Conservation (phyloP, 257 asterid species). For the Jaltomata sinuosa region DNA sequence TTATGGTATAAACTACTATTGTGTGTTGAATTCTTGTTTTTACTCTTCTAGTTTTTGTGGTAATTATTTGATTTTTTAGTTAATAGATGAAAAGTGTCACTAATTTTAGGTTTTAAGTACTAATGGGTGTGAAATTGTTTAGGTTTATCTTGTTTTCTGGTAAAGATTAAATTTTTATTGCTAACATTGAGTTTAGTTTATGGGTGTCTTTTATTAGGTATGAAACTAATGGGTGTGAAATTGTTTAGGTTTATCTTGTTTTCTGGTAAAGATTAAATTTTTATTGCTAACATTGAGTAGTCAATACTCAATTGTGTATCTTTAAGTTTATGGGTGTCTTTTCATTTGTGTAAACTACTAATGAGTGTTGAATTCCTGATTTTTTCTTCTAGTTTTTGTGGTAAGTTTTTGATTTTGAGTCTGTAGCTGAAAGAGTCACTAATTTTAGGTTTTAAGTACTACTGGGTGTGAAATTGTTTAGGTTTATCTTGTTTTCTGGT, state of each 20-base stretch:
- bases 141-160: neutral
- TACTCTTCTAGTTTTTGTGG: neutral
- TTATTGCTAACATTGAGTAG: neutral
- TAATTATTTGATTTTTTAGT: neutral
- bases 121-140: neutral
- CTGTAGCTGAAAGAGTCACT: neutral
- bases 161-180: constrained; percentile 3
- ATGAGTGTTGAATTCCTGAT: neutral
- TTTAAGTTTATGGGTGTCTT: neutral
- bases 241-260: neutral
- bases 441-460: neutral
- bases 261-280: neutral
- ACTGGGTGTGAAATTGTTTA: neutral
- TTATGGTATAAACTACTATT: too few species aligned
- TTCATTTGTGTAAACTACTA: too few species aligned
- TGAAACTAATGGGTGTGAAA: neutral
- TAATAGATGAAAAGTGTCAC: neutral
- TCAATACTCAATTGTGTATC: neutral
- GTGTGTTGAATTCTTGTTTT: neutral
- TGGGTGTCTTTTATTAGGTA: too few species aligned
- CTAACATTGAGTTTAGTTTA: neutral
- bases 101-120: neutral
- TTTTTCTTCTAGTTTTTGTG: neutral
- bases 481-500: neutral
- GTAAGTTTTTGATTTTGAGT: too few species aligned